These are phyloP conservation scores for Davidsoniella australis DNA, from an alignment of 2,329 filamentous ascomycete species.

Conservation along the genomic window DNA sequence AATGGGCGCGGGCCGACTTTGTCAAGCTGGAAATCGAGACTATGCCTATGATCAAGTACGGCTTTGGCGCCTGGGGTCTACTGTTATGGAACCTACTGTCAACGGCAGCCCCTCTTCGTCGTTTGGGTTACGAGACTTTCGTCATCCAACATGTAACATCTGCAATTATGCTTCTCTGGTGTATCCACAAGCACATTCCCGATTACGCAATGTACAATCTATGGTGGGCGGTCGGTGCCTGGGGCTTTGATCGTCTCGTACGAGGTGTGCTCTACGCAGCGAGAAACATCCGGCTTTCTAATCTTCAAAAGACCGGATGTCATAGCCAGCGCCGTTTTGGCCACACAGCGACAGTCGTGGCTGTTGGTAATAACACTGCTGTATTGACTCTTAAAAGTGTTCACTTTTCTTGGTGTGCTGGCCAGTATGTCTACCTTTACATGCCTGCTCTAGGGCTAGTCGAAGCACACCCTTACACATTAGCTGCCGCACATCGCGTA, in stretches of 20 bases:
- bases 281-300: conserved; percentile 31
- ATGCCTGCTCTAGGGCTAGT: conserved; percentile 34
- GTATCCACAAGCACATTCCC: conserved; percentile 47
- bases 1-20: conserved; percentile 44
- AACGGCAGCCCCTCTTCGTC: conserved; percentile 45
- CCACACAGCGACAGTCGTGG: conserved; percentile 31
- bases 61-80: conserved; percentile 48
- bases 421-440: conserved; percentile 46
- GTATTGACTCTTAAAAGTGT: conserved; percentile 42
- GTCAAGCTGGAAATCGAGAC: conserved; percentile 39
- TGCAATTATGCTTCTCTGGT: conserved; percentile 43
- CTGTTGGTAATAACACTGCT: conserved; percentile 34
- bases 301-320: conserved; percentile 23
- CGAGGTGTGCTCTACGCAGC: conserved; percentile 31
- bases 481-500: conserved; percentile 36
- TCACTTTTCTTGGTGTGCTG: conserved; percentile 40
- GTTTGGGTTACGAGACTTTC: conserved; percentile 53
- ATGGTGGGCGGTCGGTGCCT: conserved; percentile 46
- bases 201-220: conserved; percentile 40
- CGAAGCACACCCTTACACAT: conserved; percentile 44
- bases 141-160: conserved; percentile 49
- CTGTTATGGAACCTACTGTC: conserved; percentile 48
- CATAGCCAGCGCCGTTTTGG: conserved; percentile 32
- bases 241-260: conserved; percentile 44
- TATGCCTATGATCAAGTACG: conserved; percentile 50